Conservation (phyloP, 805 yeast genomes). For the Candida taoyuanica region DNA sequence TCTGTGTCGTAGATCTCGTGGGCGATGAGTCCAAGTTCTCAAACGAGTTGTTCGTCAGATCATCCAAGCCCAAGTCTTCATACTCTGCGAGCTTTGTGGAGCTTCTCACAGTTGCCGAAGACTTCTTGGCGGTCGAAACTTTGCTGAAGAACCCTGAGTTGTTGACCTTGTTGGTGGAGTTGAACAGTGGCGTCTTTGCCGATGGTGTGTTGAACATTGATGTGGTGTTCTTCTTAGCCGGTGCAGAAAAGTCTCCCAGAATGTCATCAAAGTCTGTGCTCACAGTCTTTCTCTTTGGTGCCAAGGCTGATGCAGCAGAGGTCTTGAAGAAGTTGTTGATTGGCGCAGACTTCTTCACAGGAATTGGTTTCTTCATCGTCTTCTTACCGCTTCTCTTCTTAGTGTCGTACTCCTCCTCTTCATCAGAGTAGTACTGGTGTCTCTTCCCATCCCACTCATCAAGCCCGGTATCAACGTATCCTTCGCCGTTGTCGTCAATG, state of each 20-base stretch:
- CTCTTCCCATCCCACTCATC: slow-evolving; percentile 76
- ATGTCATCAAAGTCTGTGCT: slow-evolving; percentile 65
- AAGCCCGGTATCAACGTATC: slow-evolving; percentile 89
- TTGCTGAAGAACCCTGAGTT: slow-evolving; percentile 17
- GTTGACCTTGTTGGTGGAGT: slow-evolving; percentile 26
- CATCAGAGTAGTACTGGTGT: slow-evolving; percentile 42
- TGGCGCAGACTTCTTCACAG: slow-evolving; percentile 38
- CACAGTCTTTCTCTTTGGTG: slow-evolving; percentile 38
- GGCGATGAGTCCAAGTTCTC: slow-evolving; percentile 36
- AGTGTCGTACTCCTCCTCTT: slow-evolving; percentile 40
- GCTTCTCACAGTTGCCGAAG: slow-evolving; percentile 13
- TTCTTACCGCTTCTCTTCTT: slow-evolving; percentile 17
- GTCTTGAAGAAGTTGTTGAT: slow-evolving; percentile 52
- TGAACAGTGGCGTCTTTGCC: slow-evolving; percentile 21
- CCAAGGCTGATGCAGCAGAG: slow-evolving; percentile 26
- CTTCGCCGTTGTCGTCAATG: slow-evolving; percentile 90
- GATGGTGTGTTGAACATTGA: slow-evolving; percentile 14
- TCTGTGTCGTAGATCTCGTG: slow-evolving; percentile 21
- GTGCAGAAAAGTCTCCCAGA: slow-evolving; percentile 35
- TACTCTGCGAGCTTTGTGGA: too few relatives aligned
- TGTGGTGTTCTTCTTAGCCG: slow-evolving; percentile 15
- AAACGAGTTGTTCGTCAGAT: slow-evolving; percentile 20
- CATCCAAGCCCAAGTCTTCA: slow-evolving; percentile 27
- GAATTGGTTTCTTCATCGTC: slow-evolving; percentile 7
- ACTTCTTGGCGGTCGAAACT: slow-evolving; percentile 27